phyloP scores from a whole-genome alignment of 306 rosid genomes.

The Delonix regia region DNA sequence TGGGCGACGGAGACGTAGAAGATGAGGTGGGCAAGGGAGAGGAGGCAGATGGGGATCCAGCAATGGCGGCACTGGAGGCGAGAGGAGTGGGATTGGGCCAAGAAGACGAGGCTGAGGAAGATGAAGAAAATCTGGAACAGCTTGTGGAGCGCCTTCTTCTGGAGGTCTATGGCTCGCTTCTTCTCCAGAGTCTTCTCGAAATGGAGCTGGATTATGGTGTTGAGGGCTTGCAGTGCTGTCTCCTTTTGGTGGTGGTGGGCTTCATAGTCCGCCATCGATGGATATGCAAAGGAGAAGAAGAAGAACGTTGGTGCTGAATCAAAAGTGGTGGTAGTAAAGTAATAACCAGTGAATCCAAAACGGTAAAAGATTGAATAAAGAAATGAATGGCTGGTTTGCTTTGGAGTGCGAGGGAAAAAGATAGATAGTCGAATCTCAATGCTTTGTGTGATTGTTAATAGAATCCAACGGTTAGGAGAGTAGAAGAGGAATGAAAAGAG shows the following conservation, averaged over 20 bases:
- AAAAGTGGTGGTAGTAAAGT: not conserved
- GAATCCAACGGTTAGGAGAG: conserved; percentile 1
- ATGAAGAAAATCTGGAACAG: conserved; percentile 81
- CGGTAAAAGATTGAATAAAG: not conserved
- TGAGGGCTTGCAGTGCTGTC: conserved; percentile 74
- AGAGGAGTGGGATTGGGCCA: conserved; percentile 47
- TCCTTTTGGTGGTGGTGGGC: conserved; percentile 59
- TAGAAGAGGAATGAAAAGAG: not conserved
- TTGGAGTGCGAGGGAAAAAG: not conserved
- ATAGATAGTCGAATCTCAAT: not conserved
- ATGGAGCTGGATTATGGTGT: conserved; percentile 84
- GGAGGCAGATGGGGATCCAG: conserved; percentile 89
- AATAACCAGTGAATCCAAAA: not conserved
- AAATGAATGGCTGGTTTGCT: not conserved
- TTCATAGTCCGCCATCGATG: conserved; percentile 47
- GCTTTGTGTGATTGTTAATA: not conserved
- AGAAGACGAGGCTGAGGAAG: conserved; percentile 64
- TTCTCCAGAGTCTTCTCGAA: conserved; percentile 93
- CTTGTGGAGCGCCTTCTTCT: conserved; percentile 83
- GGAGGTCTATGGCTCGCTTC: conserved; percentile 85
- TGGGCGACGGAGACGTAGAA: conserved; percentile 94
- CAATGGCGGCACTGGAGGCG: conserved; percentile 90
- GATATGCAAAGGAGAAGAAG: not conserved
- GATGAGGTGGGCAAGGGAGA: conserved; percentile 78
- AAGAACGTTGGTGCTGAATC: conserved; percentile 28